Percentiles rank a stretch among this genome's conserved stretches.
phyloP scores from a whole-genome alignment of 306 rosid species.

The Castanopsis chinensis region DNA sequence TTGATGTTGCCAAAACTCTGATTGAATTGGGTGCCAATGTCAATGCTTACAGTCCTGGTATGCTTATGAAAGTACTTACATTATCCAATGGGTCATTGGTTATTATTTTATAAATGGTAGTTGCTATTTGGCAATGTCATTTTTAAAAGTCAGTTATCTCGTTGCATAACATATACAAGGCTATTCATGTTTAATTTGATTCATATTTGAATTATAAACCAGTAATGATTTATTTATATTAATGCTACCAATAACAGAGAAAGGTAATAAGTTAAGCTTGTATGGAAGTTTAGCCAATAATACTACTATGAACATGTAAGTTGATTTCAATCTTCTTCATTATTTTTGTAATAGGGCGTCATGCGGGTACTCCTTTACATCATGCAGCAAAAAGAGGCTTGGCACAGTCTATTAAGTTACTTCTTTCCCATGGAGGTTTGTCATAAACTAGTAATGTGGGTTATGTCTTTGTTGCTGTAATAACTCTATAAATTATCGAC shows the following conservation, averaged over 20 bases:
- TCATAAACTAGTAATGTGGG: not conserved
- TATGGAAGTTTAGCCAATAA: not conserved
- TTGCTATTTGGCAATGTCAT: not conserved
- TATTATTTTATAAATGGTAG: not conserved
- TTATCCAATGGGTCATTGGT: not conserved
- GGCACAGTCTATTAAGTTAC: constrained; percentile 3
- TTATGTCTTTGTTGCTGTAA: not conserved
- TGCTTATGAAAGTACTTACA: not conserved
- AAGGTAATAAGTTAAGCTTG: not conserved
- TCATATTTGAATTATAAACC: not conserved
- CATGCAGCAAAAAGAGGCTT: constrained; percentile 24
- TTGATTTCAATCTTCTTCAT: not conserved
- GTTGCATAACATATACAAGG: not conserved
- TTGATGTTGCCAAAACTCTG: constrained; percentile 17
- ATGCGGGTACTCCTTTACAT: constrained; percentile 29
- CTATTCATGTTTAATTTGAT: not conserved
- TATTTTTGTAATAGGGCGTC: constrained; percentile 10
- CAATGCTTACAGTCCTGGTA: constrained; percentile 24
- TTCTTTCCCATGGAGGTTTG: constrained; percentile 27
- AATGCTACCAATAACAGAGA: not conserved
- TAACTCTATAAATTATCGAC: not conserved
- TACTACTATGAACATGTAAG: not conserved
- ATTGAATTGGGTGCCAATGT: constrained; percentile 30
- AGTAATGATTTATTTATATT: not conserved
- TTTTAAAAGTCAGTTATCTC: not conserved